Percentiles rank a stretch among this genome's conserved stretches.
Conservation (phyloP, 495 filamentous ascomycete genomes). For the Cenococcum geophilum region DNA sequence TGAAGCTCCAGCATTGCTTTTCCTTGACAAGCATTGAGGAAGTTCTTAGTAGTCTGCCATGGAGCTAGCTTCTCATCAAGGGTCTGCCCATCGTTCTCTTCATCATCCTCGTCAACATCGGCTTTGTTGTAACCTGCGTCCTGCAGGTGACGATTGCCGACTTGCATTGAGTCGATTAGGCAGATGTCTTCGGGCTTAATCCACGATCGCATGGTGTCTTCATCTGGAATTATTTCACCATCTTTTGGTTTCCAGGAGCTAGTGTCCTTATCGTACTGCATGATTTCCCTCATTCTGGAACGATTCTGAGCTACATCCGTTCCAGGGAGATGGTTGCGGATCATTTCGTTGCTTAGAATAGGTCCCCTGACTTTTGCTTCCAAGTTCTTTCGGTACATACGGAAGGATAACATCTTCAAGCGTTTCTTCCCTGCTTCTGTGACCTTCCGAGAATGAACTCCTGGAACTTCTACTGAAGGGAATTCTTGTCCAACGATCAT, state of each 20-base stretch:
- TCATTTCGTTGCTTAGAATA: slow-evolving; percentile 41
- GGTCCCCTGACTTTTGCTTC: slow-evolving; percentile 32
- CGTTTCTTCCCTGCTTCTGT: slow-evolving; percentile 92
- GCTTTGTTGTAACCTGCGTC: slow-evolving; percentile 74
- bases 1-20: slow-evolving; percentile 97
- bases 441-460: slow-evolving; percentile 86
- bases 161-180: slow-evolving; percentile 92
- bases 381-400: slow-evolving; percentile 68
- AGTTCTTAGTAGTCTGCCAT: slow-evolving; percentile 92
- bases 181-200: slow-evolving; percentile 94
- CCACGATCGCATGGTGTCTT: slow-evolving; percentile 69
- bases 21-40: slow-evolving; percentile 83
- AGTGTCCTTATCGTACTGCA: slow-evolving; percentile 73
- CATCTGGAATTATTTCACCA: slow-evolving; percentile 67
- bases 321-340: slow-evolving; percentile 82
- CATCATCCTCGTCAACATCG: slow-evolving; percentile 56
- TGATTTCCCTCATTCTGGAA: slow-evolving; percentile 94
- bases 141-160: slow-evolving; percentile 74
- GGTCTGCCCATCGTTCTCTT: slow-evolving; percentile 59
- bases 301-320: slow-evolving; percentile 85
- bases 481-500: slow-evolving; percentile 87
- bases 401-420: slow-evolving; percentile 89
- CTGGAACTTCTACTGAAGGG: slow-evolving; percentile 84
- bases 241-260: slow-evolving; percentile 75
- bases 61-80: slow-evolving; percentile 89